Conservation (phyloP, 2,329 filamentous ascomycete species). For the Venturia effusa region DNA sequence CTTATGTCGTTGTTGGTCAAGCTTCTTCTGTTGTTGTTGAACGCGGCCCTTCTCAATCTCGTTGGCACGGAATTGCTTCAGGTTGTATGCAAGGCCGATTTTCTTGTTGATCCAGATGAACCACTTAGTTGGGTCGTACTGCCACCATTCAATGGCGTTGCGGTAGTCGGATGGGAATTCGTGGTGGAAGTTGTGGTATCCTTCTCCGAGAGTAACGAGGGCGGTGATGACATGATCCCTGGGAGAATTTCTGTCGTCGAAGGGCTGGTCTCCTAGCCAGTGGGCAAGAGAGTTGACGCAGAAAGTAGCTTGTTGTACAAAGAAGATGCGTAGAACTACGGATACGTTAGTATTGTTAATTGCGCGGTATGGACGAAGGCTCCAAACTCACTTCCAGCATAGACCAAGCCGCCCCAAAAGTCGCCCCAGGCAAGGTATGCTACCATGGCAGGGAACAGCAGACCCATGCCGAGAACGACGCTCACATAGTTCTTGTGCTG, state of each 20-base stretch:
- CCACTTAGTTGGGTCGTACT: constrained; percentile 35
- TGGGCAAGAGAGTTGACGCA: constrained; percentile 44
- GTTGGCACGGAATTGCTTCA: constrained; percentile 34
- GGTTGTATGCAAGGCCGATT: constrained; percentile 31
- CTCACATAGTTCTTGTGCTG: constrained; percentile 40
- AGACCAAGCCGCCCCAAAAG: constrained; percentile 39
- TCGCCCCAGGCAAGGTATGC: constrained; percentile 39
- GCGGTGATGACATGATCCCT: constrained; percentile 33
- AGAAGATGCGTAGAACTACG: constrained; percentile 37
- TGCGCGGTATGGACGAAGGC: too few relatives aligned
- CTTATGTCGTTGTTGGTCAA: constrained; percentile 32
- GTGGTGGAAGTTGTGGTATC: constrained; percentile 36
- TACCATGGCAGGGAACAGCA: constrained; percentile 38
- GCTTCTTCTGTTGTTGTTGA: constrained; percentile 34
- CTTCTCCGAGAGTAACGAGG: constrained; percentile 32
- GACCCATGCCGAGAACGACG: constrained; percentile 36
- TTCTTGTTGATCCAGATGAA: constrained; percentile 33
- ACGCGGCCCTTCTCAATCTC: constrained; percentile 34
- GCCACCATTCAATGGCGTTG: constrained; percentile 26
- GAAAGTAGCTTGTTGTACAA: constrained; percentile 43
- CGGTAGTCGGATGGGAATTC: constrained; percentile 35
- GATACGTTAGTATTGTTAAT: too few relatives aligned
- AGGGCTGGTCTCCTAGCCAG: constrained; percentile 39
- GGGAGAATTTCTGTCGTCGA: constrained; percentile 33
- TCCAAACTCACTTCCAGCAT: constrained; percentile 28